Evolutionary conservation across 1,284 basidiomycete genomes (phyloP), one percentile per base, ranked within the genome.

Genomic region (Cryptococcus wingfieldii): DNA sequence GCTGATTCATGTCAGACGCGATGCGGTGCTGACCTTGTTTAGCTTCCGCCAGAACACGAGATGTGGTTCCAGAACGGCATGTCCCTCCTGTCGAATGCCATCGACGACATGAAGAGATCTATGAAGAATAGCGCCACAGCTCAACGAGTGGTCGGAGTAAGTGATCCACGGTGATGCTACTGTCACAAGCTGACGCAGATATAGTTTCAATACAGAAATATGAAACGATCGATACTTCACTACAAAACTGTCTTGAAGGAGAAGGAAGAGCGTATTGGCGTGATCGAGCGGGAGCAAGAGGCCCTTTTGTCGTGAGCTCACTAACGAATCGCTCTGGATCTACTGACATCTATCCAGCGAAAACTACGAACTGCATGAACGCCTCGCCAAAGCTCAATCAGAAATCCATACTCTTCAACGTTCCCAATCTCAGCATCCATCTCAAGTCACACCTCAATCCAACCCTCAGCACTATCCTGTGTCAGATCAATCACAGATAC

Each of bases 21-120:
- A 34, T 34, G 31, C 6, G 1, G 8, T 46, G 13, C 19, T 44
- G 41, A 42, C 41, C 8, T 42, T n/a, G 12, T 16, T n/a, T n/a
- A 53, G 39, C 52, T 56, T 7, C 51, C 47, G 2, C 34, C 50
- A 8, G 51, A 53, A 42, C 50, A 49, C n/a, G 44, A 47, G 23
- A 28, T 37, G n/a, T 53, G 47, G 44, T 55, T 59, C 31, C 39
- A 47, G 8, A 34, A 53, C 23, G 42, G 50, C 2, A 12, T 38
- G 8, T 28, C 39, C 2, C n/a, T 51, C n/a, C 8, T 41, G 4
- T 1, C 38, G 4, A 28, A 25, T 8, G 38, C 39, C 8, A 51
- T 41, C 23, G 39, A 27, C 1, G 50, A 51, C 23, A 39, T 51
- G 38, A 39, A 42, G 16, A 5, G 18, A 8, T 18, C 38, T 9